Evolutionary conservation across 139 green algal species (phyloP), one percentile per base, ranked within the genome.

Genomic region (Coelastrella sp.): DNA sequence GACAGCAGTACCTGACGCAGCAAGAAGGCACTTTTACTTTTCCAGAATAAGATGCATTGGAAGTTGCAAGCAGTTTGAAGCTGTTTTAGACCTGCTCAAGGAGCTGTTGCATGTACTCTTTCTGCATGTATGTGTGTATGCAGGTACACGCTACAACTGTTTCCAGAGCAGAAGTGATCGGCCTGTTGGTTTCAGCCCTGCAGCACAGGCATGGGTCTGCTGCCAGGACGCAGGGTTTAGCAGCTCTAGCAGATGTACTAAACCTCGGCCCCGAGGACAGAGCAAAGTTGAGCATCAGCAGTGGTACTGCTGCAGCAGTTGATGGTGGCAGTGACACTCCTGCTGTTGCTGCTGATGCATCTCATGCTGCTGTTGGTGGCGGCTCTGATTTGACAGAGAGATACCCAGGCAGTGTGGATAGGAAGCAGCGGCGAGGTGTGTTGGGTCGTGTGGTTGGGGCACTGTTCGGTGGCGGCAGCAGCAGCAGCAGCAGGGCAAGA

Each of bases 381-480:
- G 74, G 15, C 15, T 11, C 15, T 80, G 74, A 15, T 58, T 7
- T 9, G 5, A 58, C 1, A 7, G 74, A 15, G 7, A 80, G 74
- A 10, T 59, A 80, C 9, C 74, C 74, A 19, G 74, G 74, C 19
- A 58, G 27, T 56, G 59, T 68, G 20, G 66, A 70, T 58, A 63
- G 49, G n/a, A 24, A 73, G 61, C 27, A 60, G 9, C 27, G 78
- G 65, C 78, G 87, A 22, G 68, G 87, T 25, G 73, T 91, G 87
- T 35, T 91, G 60, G 73, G 87, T 25, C 61, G 73, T 8, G 87
- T 91, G 7, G 87, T 91, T 12, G 87, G 87, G 61, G 87, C 65
- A 19, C 60, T 91, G 78, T 85, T 85, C 82, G 87, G 87, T 10
- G 74, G 87, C 14, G 78, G 87, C 60, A 25, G 86, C 10, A 63